These are phyloP conservation scores for Quillaja saponaria DNA, from an alignment of 306 rosid genomes.

Conservation along the genomic window DNA sequence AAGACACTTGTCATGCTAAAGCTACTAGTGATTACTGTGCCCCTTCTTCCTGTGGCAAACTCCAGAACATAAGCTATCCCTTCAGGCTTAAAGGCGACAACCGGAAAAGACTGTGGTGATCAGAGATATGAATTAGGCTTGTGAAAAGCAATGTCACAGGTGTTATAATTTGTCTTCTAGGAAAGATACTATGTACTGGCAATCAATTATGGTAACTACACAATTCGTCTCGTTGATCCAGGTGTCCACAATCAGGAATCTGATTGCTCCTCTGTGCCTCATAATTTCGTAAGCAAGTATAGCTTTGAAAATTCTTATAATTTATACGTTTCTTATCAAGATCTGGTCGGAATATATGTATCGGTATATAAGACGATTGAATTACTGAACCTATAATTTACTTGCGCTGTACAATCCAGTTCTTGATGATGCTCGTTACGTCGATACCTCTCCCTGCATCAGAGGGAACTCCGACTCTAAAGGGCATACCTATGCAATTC, in stretches of 20 bases:
- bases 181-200: constrained; percentile 27
- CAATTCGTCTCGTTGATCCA: constrained; percentile 29
- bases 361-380: no score
- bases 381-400: neutral
- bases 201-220: constrained; percentile 33
- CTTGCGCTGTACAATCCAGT: neutral
- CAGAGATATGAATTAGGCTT: neutral
- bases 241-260: neutral
- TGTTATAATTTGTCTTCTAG: neutral
- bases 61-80: constrained; percentile 26
- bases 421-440: constrained; percentile 4
- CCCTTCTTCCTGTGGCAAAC: constrained; percentile 31
- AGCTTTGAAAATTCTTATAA: no score
- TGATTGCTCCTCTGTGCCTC: constrained; percentile 29
- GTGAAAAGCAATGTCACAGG: constrained; percentile 19
- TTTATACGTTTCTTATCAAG: no score
- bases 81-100: constrained; percentile 16
- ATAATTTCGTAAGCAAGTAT: neutral
- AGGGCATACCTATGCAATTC: neutral
- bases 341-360: no score
- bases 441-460: neutral
- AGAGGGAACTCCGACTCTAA: neutral
- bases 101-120: constrained; percentile 19
- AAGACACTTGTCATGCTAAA: no score
- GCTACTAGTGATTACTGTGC: neutral